Evolutionary conservation across 176 grass and related monocot species (phyloP).

Genomic region (Puya raimondii): DNA sequence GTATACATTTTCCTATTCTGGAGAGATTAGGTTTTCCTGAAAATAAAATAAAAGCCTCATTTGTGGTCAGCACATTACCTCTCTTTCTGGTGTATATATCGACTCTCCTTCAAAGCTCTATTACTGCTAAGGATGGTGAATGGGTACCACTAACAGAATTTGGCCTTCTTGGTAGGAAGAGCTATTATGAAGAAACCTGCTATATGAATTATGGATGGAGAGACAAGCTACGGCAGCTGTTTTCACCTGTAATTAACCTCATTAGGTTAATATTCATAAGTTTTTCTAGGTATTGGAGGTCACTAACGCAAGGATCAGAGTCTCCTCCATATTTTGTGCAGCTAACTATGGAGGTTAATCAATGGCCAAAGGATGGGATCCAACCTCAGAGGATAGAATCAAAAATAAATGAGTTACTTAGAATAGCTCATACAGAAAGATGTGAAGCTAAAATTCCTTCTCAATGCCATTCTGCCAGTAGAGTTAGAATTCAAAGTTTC

Average conservation of each 20-base stretch:
- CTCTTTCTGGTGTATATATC: slow-evolving; percentile 94
- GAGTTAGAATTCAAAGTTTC: slow-evolving; percentile 88
- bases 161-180: slow-evolving; percentile 57
- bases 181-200: slow-evolving; percentile 46
- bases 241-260: slow-evolving; percentile 50
- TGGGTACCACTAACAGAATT: slow-evolving; percentile 91
- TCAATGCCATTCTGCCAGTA: slow-evolving; percentile 65
- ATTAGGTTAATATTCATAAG: slow-evolving; percentile 48
- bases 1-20: slow-evolving; percentile 53
- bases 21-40: slow-evolving; percentile 88
- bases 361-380: slow-evolving; percentile 97
- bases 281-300: slow-evolving; percentile 87
- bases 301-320: slow-evolving; percentile 85
- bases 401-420: slow-evolving; percentile 76
- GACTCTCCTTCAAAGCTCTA: slow-evolving; percentile 88
- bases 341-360: slow-evolving; percentile 79
- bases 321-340: slow-evolving; percentile 97
- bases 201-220: slow-evolving; percentile 30
- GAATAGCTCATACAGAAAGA: slow-evolving; percentile 69
- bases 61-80: slow-evolving; percentile 83
- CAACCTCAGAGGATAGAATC: slow-evolving; percentile 95
- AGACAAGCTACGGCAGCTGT: slow-evolving; percentile 38
- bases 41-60: slow-evolving; percentile 82
- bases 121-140: slow-evolving; percentile 95
- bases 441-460: slow-evolving; percentile 49